Conservation (phyloP, 2,329 filamentous ascomycete species). For the Pochonia chlamydosporia region DNA sequence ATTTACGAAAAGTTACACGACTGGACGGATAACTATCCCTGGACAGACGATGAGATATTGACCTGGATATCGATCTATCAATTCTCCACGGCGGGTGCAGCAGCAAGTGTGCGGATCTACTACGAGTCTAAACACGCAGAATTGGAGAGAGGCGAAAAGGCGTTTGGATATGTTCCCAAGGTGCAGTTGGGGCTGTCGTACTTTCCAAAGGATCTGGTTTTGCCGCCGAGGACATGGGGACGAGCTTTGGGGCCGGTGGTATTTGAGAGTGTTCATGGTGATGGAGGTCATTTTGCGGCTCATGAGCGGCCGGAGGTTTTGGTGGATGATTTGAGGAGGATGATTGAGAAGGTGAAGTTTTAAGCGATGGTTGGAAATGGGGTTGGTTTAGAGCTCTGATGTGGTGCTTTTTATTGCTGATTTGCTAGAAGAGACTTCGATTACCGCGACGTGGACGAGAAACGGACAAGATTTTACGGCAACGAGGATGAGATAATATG, state of each 20-base stretch:
- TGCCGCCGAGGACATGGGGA: constrained; percentile 50
- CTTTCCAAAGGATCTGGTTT: constrained; percentile 53
- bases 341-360: constrained; percentile 48
- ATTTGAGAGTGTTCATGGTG: constrained; percentile 42
- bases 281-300: constrained; percentile 57
- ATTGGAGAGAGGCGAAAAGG: constrained; percentile 12
- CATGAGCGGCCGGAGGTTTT: constrained; percentile 51
- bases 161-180: constrained; percentile 22
- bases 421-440: too few relatives aligned
- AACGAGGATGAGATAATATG: too few relatives aligned
- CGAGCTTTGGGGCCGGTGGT: constrained; percentile 55
- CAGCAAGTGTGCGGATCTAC: constrained; percentile 64
- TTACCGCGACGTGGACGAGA: too few relatives aligned
- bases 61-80: constrained; percentile 71
- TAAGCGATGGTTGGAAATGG: too few relatives aligned
- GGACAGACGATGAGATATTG: constrained; percentile 70
- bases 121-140: constrained; percentile 54
- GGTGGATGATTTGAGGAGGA: constrained; percentile 45
- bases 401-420: too few relatives aligned
- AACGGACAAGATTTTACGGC: too few relatives aligned
- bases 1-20: constrained; percentile 75
- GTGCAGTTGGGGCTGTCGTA: constrained; percentile 42
- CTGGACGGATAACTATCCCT: constrained; percentile 67
- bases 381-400: too few relatives aligned
- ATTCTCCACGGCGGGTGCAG: constrained; percentile 63